These are phyloP conservation scores for Picea abies DNA, from an alignment of 83 land plant species.

Conservation along the genomic window DNA sequence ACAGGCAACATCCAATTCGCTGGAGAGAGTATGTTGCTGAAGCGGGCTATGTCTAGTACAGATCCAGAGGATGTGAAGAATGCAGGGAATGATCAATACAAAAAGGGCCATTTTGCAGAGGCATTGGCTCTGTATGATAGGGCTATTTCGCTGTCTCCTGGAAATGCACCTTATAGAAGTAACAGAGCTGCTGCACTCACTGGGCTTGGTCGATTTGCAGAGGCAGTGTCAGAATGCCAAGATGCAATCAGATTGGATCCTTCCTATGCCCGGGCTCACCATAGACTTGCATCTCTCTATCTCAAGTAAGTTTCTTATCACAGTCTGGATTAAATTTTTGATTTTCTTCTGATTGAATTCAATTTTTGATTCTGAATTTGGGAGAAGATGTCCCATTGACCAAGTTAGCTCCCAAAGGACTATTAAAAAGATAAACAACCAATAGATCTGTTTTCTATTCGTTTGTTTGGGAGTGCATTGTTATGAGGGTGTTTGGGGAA, in stretches of 20 bases:
- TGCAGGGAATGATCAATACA: conserved; percentile 51
- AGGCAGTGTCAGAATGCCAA: conserved; percentile 74
- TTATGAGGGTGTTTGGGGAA: neutral
- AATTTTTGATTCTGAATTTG: neutral
- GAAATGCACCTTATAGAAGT: conserved; percentile 56
- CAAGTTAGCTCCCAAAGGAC: neutral
- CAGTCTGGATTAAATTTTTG: neutral
- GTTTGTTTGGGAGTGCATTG: neutral
- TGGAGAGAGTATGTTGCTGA: conserved; percentile 28
- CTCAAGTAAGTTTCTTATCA: conserved; percentile 36
- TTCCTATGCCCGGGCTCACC: conserved; percentile 60
- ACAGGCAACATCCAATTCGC: conserved; percentile 10
- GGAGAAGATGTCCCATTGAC: neutral
- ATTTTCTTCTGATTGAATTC: neutral
- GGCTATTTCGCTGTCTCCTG: conserved; percentile 51
- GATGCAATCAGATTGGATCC: conserved; percentile 75
- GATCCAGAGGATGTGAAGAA: conserved; percentile 77
- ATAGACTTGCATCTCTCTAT: conserved; percentile 56
- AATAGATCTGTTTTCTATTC: neutral
- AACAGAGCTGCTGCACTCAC: conserved; percentile 82
- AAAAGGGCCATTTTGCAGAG: conserved; percentile 44
- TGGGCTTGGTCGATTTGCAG: conserved; percentile 61
- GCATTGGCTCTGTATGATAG: conserved; percentile 42
- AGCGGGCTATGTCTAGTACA: conserved; percentile 17
- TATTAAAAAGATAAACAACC: neutral